A percentile compares a stretch with the other conserved stretches of the same genome.
phyloP scores from a whole-genome alignment of 768 basidiomycete species.

The Trametes gibbosa region DNA sequence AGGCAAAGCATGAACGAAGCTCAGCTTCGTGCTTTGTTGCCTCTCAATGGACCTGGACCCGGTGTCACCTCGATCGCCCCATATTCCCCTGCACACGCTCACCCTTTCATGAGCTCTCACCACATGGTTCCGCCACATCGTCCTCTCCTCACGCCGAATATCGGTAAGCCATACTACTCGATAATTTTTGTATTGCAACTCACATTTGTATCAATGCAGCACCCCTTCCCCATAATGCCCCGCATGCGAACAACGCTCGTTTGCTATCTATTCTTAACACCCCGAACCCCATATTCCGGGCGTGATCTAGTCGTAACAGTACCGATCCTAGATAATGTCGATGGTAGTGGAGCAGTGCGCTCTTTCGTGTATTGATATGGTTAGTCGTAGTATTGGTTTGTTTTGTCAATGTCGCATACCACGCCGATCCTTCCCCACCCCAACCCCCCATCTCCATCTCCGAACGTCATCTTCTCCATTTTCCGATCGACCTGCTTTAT shows the following conservation, averaged over 20 bases:
- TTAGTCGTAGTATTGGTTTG: conserved; percentile 21
- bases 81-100: conserved; percentile 1
- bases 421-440: conserved; percentile 4
- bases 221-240: conserved; percentile 10
- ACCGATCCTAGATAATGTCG: conserved; percentile 21
- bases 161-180: not conserved
- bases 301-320: conserved; percentile 20
- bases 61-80: not conserved
- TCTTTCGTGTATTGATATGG: conserved; percentile 26
- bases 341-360: conserved; percentile 16
- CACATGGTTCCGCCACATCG: conserved; percentile 8
- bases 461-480: not conserved
- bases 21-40: conserved; percentile 45
- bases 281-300: conserved; percentile 22
- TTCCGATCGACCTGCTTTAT: conserved; percentile 8
- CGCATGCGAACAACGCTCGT: conserved; percentile 25
- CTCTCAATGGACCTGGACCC: conserved; percentile 8
- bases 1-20: conserved; percentile 52
- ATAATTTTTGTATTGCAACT: not conserved
- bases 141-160: conserved; percentile 7
- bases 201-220: not conserved
- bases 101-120: conserved; percentile 2
- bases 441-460: not conserved
- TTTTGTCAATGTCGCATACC: conserved; percentile 16
- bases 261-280: conserved; percentile 32